phyloP scores from a whole-genome alignment of 1,284 basidiomycete genomes.

The Moesziomyces globuligerus region DNA sequence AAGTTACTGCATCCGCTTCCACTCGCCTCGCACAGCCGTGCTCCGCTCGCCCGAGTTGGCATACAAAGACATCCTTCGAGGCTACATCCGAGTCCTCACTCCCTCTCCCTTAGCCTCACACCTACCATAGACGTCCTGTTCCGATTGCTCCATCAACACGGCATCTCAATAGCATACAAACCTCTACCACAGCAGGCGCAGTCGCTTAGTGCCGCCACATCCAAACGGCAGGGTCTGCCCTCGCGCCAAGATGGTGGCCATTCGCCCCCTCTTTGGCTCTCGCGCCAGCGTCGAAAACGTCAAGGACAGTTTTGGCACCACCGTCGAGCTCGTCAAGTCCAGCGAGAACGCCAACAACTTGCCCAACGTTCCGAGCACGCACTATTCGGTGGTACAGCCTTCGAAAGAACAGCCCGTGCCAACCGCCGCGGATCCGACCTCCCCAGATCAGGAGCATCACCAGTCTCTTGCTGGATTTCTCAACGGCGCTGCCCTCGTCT shows the following conservation, averaged over 20 bases:
- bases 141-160: no score
- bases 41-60: no score
- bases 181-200: no score
- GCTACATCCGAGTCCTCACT: no score
- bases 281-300: slow-evolving; percentile 35
- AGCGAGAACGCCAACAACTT: slow-evolving; percentile 24
- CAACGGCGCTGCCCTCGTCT: slow-evolving; percentile 37
- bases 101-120: no score
- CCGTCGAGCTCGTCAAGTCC: slow-evolving; percentile 28
- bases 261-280: slow-evolving; percentile 39
- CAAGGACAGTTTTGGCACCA: slow-evolving; percentile 33
- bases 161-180: no score
- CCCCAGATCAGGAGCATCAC: neutral
- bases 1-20: no score
- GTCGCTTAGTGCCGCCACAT: no score
- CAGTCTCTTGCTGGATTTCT: slow-evolving; percentile 26
- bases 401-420: neutral
- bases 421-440: neutral
- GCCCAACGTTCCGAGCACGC: slow-evolving; percentile 1
- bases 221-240: neutral
- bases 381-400: neutral
- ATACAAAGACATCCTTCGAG: no score
- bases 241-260: slow-evolving; percentile 12
- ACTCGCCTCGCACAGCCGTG: no score
- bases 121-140: no score